phyloP scores from a whole-genome alignment of 495 filamentous ascomycete genomes.

The Hyaloscypha finlandica region DNA sequence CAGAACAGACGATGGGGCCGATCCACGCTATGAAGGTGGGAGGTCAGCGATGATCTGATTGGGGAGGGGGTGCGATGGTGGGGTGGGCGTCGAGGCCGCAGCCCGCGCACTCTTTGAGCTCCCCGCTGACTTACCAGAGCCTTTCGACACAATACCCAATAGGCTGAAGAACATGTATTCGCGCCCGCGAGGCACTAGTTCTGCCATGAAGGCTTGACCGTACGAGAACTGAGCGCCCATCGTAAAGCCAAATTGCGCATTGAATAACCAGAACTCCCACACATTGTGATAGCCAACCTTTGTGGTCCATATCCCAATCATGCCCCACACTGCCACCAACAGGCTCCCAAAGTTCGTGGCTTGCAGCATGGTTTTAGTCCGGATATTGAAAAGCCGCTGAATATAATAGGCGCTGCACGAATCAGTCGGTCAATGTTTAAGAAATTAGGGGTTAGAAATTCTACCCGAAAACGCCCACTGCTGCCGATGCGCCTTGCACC shows the following conservation, averaged over 20 bases:
- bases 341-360: conserved; percentile 25
- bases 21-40: conserved; percentile 21
- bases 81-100: background rate
- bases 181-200: conserved; percentile 30
- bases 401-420: conserved; percentile 23
- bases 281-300: conserved; percentile 32
- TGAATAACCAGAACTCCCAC: conserved; percentile 35
- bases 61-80: background rate
- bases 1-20: conserved; percentile 29
- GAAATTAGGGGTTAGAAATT: background rate
- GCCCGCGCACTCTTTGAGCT: background rate
- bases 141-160: conserved; percentile 32
- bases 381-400: conserved; percentile 24
- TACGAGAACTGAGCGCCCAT: conserved; percentile 31
- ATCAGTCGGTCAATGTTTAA: background rate
- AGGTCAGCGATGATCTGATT: background rate
- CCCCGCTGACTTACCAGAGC: conserved; percentile 9
- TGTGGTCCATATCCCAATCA: conserved; percentile 31
- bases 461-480: conserved; percentile 16
- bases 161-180: conserved; percentile 35
- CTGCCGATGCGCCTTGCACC: conserved; percentile 26
- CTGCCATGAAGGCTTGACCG: conserved; percentile 32
- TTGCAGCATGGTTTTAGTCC: conserved; percentile 32
- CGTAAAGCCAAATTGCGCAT: conserved; percentile 24
- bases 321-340: conserved; percentile 27